phyloP scores from a whole-genome alignment of 2,329 filamentous ascomycete species.

The Cercospora canescens region DNA sequence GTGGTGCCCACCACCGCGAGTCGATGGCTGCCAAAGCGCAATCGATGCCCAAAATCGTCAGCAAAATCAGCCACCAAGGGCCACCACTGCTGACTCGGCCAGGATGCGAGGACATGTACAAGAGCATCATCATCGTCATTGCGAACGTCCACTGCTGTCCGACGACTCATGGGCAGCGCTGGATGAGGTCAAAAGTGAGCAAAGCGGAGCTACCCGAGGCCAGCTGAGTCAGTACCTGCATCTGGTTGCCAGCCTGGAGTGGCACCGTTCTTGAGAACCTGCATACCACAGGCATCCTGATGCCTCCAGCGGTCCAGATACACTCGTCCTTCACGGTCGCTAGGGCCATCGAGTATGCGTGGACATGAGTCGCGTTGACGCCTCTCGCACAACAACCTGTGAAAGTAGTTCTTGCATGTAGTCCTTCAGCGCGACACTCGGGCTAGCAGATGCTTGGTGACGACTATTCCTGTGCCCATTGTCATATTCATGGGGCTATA shows the following conservation, averaged over 20 bases:
- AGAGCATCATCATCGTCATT: slow-evolving; percentile 13
- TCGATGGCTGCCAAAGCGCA: slow-evolving; percentile 16
- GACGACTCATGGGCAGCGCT: slow-evolving; percentile 12
- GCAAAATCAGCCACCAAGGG: slow-evolving; percentile 4
- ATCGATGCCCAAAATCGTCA: slow-evolving; percentile 12
- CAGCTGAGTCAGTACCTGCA: slow-evolving; percentile 17
- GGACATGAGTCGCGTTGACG: slow-evolving; percentile 11
- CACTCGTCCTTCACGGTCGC: slow-evolving; percentile 1
- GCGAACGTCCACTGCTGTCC: not conserved
- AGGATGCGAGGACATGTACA: slow-evolving; percentile 7
- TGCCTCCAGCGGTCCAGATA: slow-evolving; percentile 8
- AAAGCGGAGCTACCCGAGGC: not conserved
- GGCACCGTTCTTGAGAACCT: not conserved
- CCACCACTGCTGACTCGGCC: slow-evolving; percentile 14
- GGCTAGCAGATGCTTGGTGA: not conserved
- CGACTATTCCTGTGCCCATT: not conserved
- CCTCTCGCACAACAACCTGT: not conserved
- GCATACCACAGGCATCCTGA: slow-evolving; percentile 2
- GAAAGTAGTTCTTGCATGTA: not conserved
- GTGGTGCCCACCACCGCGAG: slow-evolving; percentile 17
- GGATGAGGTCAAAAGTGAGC: slow-evolving; percentile 3
- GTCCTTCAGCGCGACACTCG: not conserved
- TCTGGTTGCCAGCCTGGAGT: slow-evolving; percentile 9
- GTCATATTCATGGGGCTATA: not conserved
- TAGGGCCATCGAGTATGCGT: slow-evolving; percentile 18